Conservation (phyloP, 345 rosid species). For the Eucalyptus urophylla region DNA sequence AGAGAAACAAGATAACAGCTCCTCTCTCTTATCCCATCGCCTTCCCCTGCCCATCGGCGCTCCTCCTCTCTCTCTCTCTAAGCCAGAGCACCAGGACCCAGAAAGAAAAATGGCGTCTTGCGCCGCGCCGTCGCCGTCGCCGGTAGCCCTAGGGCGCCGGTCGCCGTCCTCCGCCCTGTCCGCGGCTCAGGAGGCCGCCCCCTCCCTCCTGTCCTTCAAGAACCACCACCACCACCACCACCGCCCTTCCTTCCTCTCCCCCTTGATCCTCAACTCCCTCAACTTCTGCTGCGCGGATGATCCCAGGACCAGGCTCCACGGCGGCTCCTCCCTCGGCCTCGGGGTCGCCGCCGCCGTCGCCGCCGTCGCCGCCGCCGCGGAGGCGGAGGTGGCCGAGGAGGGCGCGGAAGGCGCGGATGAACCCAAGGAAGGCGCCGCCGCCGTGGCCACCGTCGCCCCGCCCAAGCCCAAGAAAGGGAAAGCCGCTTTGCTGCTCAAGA, state of each 20-base stretch:
- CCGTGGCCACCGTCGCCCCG: conserved; percentile 12
- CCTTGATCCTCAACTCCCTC: conserved; percentile 6
- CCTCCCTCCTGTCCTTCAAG: conserved; percentile 42
- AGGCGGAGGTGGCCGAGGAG: conserved; percentile 35
- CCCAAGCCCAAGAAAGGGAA: conserved; percentile 81
- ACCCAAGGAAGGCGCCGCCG: conserved; percentile 8
- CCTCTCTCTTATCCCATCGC: neutral
- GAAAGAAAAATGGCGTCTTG: conserved; percentile 42
- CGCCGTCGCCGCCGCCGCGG: conserved; percentile 38
- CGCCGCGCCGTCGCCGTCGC: conserved; percentile 27
- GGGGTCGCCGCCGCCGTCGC: conserved; percentile 18
- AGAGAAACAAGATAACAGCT: neutral
- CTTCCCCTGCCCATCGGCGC: neutral
- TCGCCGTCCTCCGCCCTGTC: conserved; percentile 32
- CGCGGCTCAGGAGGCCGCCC: conserved; percentile 36
- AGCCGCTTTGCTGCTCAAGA: conserved; percentile 73
- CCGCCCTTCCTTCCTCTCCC: neutral
- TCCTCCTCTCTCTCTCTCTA: neutral
- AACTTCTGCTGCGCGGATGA: neutral
- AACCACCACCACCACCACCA: conserved; percentile 5
- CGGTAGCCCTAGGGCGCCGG: conserved; percentile 29
- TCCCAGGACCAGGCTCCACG: neutral
- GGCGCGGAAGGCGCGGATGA: conserved; percentile 7
- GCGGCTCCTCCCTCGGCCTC: neutral
- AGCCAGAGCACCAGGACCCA: neutral